Percentiles rank a stretch among this genome's conserved stretches.
Evolutionary conservation across 1,284 basidiomycete species (phyloP).

Genomic region (Leccinum fallax): DNA sequence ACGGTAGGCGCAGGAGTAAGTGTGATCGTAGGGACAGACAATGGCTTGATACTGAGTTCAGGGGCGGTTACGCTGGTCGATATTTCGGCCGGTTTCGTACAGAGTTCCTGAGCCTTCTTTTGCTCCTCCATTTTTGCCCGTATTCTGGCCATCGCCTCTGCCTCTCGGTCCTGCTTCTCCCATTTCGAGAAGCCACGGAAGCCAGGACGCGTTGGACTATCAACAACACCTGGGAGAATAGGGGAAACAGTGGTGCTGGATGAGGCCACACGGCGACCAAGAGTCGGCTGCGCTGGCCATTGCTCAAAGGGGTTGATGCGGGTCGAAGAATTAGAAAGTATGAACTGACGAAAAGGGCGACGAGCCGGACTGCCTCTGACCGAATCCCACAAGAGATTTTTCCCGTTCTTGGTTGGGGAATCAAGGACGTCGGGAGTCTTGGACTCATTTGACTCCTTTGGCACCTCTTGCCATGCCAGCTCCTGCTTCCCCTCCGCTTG

Average conservation of each 20-base stretch:
- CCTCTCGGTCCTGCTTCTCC: slow-evolving; percentile 82
- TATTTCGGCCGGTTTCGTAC: slow-evolving; percentile 13
- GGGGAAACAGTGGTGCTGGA: slow-evolving; percentile 29
- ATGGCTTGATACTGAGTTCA: slow-evolving; percentile 23
- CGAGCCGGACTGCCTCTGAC: slow-evolving; percentile 40
- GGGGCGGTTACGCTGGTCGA: slow-evolving; percentile 29
- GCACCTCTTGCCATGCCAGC: slow-evolving; percentile 68
- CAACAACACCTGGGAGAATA: slow-evolving; percentile 41
- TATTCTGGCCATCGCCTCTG: slow-evolving; percentile 70
- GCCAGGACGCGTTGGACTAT: slow-evolving; percentile 54
- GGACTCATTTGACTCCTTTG: slow-evolving; percentile 43
- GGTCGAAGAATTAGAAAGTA: slow-evolving; percentile 43
- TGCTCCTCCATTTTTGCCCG: slow-evolving; percentile 50
- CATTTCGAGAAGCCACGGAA: slow-evolving; percentile 68
- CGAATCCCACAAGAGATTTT: slow-evolving; percentile 50
- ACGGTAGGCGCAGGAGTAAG: slow-evolving; percentile 30
- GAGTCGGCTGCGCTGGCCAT: slow-evolving; percentile 28
- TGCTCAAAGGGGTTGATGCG: slow-evolving; percentile 44
- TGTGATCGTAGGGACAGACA: slow-evolving; percentile 31
- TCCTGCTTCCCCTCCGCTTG: slow-evolving; percentile 60
- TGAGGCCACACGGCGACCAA: slow-evolving; percentile 43
- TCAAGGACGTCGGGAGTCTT: slow-evolving; percentile 41
- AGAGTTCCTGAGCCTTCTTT: slow-evolving; percentile 35
- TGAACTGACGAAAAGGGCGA: slow-evolving; percentile 46
- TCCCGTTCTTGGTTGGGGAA: slow-evolving; percentile 43